Base-by-base conservation (phyloP, 805 yeast species). In the Groenewaldozyma tartarivorans region DNA sequence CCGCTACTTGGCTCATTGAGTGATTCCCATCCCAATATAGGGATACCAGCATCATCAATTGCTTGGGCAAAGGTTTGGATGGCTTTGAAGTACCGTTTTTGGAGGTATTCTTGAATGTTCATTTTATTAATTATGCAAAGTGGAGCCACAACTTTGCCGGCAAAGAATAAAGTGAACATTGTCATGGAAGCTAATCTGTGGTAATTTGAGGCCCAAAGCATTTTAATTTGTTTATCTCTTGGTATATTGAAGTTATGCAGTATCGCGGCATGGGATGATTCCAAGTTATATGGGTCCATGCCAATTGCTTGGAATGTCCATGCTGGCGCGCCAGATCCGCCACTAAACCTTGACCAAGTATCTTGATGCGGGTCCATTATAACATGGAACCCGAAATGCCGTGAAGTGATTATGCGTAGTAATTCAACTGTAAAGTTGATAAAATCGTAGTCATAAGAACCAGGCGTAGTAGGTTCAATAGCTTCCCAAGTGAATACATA, bases 231-330 rank as follows among this genome's bases (percentile, higher is more conserved):
- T 13, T 24, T 13, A 7, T 24, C 13, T 7, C 13, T 75, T 74
- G 21, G 66, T 58, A 1, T 66, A 60, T 53, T 63, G 66, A 21
- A 50, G 48, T 80, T 78, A 49, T 85, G 94, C 4, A 86, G 56
- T 13, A 83, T 60, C 0, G 95, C 87, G 1, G 95, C 94, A 43
- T 79, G 81, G 2, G 90, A 81, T 0, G 46, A 63, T 1, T 71
- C 59, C 50, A 88, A 82, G n/a, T 73, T 60, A 4, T 57, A 65
- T 0, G 95, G 95, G 42, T 88, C 75, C 36, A 88, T 62, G 1
- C 96, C 96, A 2, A 90, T 94, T 19, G 92, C 88, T 54, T 82
- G 79, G 3, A 87, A 57, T 0, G 96, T 87, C 96, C 96, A 88
- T 53, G 84, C 53, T 1, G 96, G 96, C 3, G 96, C 95, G 16